Base-by-base conservation (phyloP, 257 asterid species). In the Solanum sparsipilum region DNA sequence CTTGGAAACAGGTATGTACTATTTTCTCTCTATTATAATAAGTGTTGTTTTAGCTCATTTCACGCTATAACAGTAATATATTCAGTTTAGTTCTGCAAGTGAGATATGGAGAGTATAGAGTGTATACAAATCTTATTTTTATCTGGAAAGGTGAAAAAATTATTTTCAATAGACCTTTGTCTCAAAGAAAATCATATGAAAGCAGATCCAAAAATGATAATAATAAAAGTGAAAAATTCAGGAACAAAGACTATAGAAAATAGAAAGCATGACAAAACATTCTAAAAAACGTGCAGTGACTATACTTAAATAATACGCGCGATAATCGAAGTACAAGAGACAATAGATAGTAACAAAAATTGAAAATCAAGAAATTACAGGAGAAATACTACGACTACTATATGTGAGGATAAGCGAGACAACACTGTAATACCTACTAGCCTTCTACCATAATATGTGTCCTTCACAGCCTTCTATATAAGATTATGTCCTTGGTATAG, bases 1-100 rank as follows among this genome's bases (percentile, higher is more conserved):
- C 88, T 89, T 67, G 93, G 93, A 16, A 89, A 91, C 31, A 89
- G 89, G 93, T 90, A 86, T 15, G 13, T 13, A n/a, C 71, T 23
- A 63, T n/a, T 23, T 9, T 63, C 7, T 63, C 71, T 23, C 15
- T 9, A 2, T 63, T 10, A 63, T 23, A 60, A 23, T 9, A 63
- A 63, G 31, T 63, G 31, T 20, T 23, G 1, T 23, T 63, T 63
- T 63, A 5, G 15, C 13, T 63, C 6, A 63, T 63, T 10, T 63
- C 29, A 63, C 0, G 3, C 0, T 4, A 5, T 10, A 63, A 63
- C 16, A n/a, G 0, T 9, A n/a, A 23, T 9, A n/a, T n/a, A 63
- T 63, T n/a, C 3, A 63, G 71, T 63, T 12, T n/a, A n/a, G 0
- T 10, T 4, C 2, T 10, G 13, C 7, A 63, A n/a, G 16, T 63